A percentile compares a stretch with the other conserved stretches of the same genome.
phyloP scores from a whole-genome alignment of 352 stramenopile genomes.

The Phytophthora pluvialis region DNA sequence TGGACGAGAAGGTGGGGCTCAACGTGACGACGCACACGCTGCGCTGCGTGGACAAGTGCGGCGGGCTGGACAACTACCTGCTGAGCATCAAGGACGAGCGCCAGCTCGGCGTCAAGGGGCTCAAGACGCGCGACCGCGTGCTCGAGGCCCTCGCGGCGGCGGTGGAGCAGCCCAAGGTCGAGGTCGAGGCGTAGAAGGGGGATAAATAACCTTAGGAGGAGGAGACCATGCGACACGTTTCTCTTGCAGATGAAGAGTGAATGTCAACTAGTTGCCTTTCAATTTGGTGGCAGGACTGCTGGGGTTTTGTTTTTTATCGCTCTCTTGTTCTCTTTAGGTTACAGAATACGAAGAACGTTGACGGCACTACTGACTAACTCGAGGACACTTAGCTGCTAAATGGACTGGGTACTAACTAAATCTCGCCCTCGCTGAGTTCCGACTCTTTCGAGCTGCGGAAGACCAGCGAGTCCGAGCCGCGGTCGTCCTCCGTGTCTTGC shows the following conservation, averaged over 20 bases:
- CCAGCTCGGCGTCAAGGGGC: constrained; percentile 75
- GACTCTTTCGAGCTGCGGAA: constrained; percentile 36
- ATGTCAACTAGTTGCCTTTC: no score
- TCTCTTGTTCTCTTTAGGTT: constrained; percentile 12
- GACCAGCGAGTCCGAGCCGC: constrained; percentile 21
- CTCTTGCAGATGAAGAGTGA: no score
- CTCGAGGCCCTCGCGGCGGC: constrained; percentile 44
- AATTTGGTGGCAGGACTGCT: no score
- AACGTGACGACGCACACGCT: constrained; percentile 94
- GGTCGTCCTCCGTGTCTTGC: constrained; percentile 21
- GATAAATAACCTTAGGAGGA: not conserved
- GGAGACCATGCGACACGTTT: not conserved
- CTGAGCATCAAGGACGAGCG: constrained; percentile 89
- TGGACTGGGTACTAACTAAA: constrained; percentile 24
- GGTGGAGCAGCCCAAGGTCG: not conserved
- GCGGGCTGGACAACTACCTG: constrained; percentile 95
- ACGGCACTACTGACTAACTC: not conserved
- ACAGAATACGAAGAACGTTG: constrained; percentile 10
- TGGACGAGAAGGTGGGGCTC: constrained; percentile 94
- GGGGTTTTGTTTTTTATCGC: no score
- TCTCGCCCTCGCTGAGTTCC: constrained; percentile 51
- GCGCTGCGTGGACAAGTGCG: constrained; percentile 93
- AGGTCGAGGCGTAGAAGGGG: constrained; percentile 2
- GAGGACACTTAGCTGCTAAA: constrained; percentile 11
- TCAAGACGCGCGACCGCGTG: constrained; percentile 65